Percentiles rank a stretch among this genome's conserved stretches.
Conservation (phyloP, 2,329 filamentous ascomycete genomes). For the Gnomoniopsis sp. region DNA sequence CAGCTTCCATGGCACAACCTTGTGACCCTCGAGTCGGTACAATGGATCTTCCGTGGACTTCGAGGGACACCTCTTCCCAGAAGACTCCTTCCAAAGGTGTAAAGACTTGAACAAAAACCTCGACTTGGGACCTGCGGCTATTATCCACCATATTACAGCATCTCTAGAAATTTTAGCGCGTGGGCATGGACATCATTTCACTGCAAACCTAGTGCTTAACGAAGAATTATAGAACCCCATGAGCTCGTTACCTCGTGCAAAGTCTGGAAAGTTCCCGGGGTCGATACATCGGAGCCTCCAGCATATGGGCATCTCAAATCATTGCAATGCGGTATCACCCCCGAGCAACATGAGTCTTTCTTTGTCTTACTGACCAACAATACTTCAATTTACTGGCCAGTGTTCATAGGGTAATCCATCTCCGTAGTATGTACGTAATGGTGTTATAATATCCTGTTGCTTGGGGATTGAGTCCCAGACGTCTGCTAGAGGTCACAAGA, state of each 20-base stretch:
- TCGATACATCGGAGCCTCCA: conserved; percentile 48
- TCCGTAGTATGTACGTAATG: too few relatives aligned
- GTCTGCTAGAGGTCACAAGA: too few relatives aligned
- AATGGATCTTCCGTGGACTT: conserved; percentile 33
- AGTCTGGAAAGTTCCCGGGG: conserved; percentile 57
- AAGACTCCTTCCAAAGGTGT: conserved; percentile 23
- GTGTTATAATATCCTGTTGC: too few relatives aligned
- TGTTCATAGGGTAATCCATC: too few relatives aligned
- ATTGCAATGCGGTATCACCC: conserved; percentile 51
- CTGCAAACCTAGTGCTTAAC: conserved; percentile 57
- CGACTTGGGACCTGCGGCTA: conserved; percentile 33
- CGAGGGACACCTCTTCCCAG: conserved; percentile 25
- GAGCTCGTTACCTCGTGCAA: conserved; percentile 56
- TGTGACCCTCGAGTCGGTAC: conserved; percentile 60
- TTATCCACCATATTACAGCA: conserved; percentile 38
- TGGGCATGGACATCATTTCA: conserved; percentile 31
- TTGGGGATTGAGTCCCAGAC: too few relatives aligned
- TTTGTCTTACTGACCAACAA: too few relatives aligned
- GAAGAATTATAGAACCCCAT: conserved; percentile 59
- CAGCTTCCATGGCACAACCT: conserved; percentile 62
- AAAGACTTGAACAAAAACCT: conserved; percentile 37
- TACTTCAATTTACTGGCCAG: too few relatives aligned
- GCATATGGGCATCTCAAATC: conserved; percentile 53
- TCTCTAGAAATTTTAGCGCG: conserved; percentile 23
- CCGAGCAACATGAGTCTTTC: conserved; percentile 55